Evolutionary conservation across 345 rosid species (phyloP), one percentile per base, ranked within the genome.

Genomic region (Pugionium cornutum): DNA sequence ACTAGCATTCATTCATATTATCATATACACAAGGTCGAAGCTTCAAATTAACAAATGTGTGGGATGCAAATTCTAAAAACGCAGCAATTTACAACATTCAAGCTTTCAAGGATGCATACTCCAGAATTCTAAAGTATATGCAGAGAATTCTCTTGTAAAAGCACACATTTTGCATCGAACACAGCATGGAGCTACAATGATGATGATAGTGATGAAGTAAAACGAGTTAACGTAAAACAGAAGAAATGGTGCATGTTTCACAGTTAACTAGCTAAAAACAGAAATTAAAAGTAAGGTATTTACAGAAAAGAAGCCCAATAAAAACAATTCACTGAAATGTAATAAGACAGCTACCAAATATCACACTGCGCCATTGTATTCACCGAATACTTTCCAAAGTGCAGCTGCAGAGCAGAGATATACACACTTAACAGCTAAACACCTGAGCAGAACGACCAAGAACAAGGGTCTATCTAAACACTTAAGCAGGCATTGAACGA

Each of bases 101-200:
- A 18, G 18, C 18, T 18, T 18, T 18, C 18, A 18, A 18, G 18
- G 18, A 18, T 18, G 18, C 18, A 18, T 18, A 18, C 18, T 18
- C 8, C 9, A 56, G 11, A 56, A 32, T 18, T 25, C 7, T 18
- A 9, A 37, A 46, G 35, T 46, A 63, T 6, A 46, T 39, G 58
- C n/a, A 33, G 29, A 46, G 4, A 10, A 7, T 46, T 63, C 45
- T 39, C 57, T 47, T 32, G 36, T 40, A 28, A 48, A 40, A 64
- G 64, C 40, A 58, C 48, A 64, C 5, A 58, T 44, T 64, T 57
- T 56, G 45, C 34, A 39, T 64, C 28, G 18, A 41, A 56, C 52
- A 33, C 30, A 27, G 18, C 58, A 50, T 33, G 49, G 35, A 64
- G 65, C 66, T 33, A 49, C 60, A 64, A 56, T 40, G 41, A 39